Evolutionary conservation across 2,329 filamentous ascomycete species (phyloP).

Genomic region (Corinectria fuckeliana): DNA sequence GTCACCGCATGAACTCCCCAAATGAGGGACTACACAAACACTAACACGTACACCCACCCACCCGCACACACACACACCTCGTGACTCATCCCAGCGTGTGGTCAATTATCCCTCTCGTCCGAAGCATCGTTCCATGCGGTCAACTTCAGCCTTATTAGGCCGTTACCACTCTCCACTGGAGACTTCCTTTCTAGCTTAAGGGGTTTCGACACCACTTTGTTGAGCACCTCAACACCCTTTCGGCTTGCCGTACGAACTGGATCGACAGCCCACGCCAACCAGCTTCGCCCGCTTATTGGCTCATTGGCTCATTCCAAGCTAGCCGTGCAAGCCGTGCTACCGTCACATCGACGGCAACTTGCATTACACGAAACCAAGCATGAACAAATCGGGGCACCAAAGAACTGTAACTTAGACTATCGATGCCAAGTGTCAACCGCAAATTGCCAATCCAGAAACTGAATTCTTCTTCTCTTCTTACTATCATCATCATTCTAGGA

Average conservation of each 20-base stretch:
- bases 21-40: slow-evolving; percentile 27
- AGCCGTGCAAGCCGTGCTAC: slow-evolving; percentile 6
- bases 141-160: background rate
- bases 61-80: slow-evolving; percentile 12
- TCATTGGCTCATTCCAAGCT: slow-evolving; percentile 23
- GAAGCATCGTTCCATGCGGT: background rate
- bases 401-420: background rate
- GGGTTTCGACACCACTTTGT: background rate
- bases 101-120: slow-evolving; percentile 12
- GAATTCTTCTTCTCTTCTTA: slow-evolving; percentile 24
- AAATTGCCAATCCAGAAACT: slow-evolving; percentile 11
- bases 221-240: too few relatives aligned
- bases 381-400: background rate
- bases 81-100: slow-evolving; percentile 9
- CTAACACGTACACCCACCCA: too few relatives aligned
- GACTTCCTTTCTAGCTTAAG: too few relatives aligned
- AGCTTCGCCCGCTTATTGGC: background rate
- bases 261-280: slow-evolving; percentile 30
- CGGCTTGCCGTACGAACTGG: slow-evolving; percentile 11
- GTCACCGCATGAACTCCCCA: slow-evolving; percentile 32
- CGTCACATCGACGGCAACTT: slow-evolving; percentile 11
- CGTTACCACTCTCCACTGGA: background rate
- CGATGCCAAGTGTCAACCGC: background rate
- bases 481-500: slow-evolving; percentile 32
- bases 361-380: background rate